Evolutionary conservation across 148 eudicot genomes (phyloP).

Genomic region (Nepenthes gracilis): DNA sequence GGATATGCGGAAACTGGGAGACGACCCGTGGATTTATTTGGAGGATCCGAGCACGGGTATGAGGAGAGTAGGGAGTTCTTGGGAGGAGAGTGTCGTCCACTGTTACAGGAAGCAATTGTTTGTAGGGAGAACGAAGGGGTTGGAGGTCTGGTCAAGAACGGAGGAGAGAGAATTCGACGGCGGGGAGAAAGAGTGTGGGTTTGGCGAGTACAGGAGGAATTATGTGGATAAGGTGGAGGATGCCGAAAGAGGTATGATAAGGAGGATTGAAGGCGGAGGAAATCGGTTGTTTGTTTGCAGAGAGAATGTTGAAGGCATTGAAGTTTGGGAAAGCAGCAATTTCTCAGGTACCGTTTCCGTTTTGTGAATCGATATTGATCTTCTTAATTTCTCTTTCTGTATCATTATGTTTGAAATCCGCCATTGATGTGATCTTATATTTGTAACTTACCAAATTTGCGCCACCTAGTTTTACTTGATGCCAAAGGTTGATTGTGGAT

Average conservation of each 20-base stretch:
- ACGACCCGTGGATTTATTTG: conserved; percentile 83
- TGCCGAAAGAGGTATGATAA: conserved; percentile 45
- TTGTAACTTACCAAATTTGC: too few relatives aligned
- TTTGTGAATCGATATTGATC: conserved; percentile 8
- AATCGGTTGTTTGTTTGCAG: conserved; percentile 75
- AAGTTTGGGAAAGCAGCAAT: conserved; percentile 82
- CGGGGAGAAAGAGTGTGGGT: conserved; percentile 7
- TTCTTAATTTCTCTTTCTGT: too few relatives aligned
- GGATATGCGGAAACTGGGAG: conserved; percentile 54
- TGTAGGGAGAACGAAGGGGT: conserved; percentile 55
- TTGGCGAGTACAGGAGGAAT: conserved; percentile 56
- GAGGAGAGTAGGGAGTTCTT: conserved; percentile 21
- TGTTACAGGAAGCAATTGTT: conserved; percentile 60
- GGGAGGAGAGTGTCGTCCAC: conserved; percentile 26
- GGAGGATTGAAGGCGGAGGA: conserved; percentile 66
- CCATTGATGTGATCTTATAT: too few relatives aligned
- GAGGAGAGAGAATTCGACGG: conserved; percentile 7
- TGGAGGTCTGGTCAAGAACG: conserved; percentile 83
- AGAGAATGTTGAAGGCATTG: conserved; percentile 75
- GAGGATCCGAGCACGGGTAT: conserved; percentile 58
- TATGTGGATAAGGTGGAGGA: conserved; percentile 66
- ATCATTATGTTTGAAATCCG: too few relatives aligned
- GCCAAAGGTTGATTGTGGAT: too few relatives aligned
- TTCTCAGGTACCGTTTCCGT: conserved; percentile 30
- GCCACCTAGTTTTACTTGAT: too few relatives aligned